Evolutionary conservation across 192 early-diverging fungal species (phyloP).

Genomic region (Backusella westeae): DNA sequence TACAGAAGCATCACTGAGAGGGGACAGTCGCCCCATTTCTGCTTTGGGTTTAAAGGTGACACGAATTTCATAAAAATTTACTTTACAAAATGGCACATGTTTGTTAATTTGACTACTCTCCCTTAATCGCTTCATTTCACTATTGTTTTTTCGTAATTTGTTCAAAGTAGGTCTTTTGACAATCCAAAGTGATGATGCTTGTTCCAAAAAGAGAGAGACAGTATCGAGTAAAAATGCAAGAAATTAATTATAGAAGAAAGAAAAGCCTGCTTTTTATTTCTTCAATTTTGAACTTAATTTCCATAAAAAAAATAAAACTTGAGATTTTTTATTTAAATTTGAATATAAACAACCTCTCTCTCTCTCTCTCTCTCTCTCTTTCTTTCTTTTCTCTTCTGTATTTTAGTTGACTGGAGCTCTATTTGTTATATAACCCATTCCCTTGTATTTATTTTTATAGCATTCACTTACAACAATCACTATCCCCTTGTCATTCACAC

Average conservation of each 20-base stretch:
- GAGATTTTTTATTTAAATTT: slow-evolving; percentile 1
- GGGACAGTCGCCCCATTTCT: neutral
- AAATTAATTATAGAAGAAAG: neutral
- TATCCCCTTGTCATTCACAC: neutral
- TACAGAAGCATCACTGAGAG: neutral
- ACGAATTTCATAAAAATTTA: neutral
- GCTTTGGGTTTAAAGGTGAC: neutral
- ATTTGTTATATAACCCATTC: slow-evolving; percentile 1
- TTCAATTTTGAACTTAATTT: slow-evolving; percentile 5
- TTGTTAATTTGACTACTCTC: neutral
- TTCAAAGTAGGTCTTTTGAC: neutral
- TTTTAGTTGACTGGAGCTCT: slow-evolving; percentile 1
- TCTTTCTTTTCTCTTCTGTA: neutral
- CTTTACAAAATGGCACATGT: slow-evolving; percentile 5
- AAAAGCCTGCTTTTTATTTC: neutral
- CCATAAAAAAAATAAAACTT: neutral
- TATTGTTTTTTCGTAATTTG: neutral
- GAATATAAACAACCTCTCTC: neutral
- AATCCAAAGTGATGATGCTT: neutral
- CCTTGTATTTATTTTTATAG: neutral
- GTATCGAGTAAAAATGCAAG: neutral
- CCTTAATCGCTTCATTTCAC: neutral
- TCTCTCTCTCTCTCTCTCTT: neutral
- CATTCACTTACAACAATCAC: neutral
- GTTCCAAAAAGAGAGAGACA: neutral